Evolutionary conservation across 1,284 basidiomycete genomes (phyloP), one percentile per base, ranked within the genome.

Genomic region (Ustilago xerochloae): DNA sequence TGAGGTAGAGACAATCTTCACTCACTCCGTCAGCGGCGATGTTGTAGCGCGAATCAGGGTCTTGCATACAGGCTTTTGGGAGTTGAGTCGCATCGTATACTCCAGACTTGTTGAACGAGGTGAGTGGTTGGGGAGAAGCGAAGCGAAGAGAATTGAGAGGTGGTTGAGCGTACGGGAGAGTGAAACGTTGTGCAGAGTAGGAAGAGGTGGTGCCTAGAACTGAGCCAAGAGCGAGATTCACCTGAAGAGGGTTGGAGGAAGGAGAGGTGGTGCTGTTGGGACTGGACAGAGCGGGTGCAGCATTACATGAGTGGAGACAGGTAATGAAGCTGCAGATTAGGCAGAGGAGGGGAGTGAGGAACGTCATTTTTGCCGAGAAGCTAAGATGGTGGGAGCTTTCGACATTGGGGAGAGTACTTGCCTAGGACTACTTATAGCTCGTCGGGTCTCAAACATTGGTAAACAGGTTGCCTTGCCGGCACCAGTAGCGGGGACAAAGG

Each of bases 1-100:
- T 76, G 26, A 72, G 24, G 36, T 75, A 79, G 26, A 81, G 61
- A 36, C 80, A 81, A 41, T 81, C 78, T 58, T 81, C 80, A 33
- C 70, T 71, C 22, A 67, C 24, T 5, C 45, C 28, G 16, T 66
- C 50, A 13, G 20, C 22, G 1, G 41, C 12, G 45, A 73, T 73
- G 4, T 49, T 53, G 22, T 73, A 73, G 10, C 45, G 32, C 2
- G 43, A 22, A n/a, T 73, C 64, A 7, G 60, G 56, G 4, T 49
- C 32, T 45, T 74, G 71, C 59, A 65, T 74, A 54, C 78, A 81
- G 3, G 64, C 63, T 1, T 57, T 50, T 0, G 78, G 66, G 7
- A 68, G 61, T 16, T 65, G 41, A 0, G 69, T 58, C 1, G 72
- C 72, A 60, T 76, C 61, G 45, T 73, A 70, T 2, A 47, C 38